Conservation (phyloP, 768 basidiomycete genomes). For the Hypholoma sublateritium region DNA sequence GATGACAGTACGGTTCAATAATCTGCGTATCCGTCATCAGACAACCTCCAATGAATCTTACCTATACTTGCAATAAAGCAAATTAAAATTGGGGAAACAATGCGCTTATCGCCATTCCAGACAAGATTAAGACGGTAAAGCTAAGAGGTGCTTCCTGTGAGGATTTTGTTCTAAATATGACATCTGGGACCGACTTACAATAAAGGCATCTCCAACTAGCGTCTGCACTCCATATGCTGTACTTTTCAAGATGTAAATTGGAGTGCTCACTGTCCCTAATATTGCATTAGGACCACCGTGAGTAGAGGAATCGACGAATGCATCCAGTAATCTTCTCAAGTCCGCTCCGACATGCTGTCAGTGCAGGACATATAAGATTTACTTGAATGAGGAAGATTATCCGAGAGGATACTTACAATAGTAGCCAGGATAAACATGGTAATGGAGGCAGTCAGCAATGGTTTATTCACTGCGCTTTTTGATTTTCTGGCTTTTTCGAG, state of each 20-base stretch:
- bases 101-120: background rate
- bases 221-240: background rate
- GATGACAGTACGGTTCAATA: background rate
- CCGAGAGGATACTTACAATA: background rate
- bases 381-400: background rate
- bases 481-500: too few species aligned
- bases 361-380: background rate
- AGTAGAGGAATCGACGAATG: slow-evolving; percentile 4
- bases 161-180: background rate
- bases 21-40: background rate
- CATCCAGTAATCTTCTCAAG: slow-evolving; percentile 5
- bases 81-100: background rate
- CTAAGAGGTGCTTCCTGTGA: background rate
- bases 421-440: background rate
- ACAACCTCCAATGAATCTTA: background rate
- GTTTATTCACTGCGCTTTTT: too few species aligned
- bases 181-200: background rate
- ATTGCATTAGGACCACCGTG: slow-evolving; percentile 1
- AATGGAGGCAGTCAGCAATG: too few species aligned
- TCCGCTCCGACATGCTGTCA: slow-evolving; percentile 9
- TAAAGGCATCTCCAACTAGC: slow-evolving; percentile 1
- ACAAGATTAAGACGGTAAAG: slow-evolving; percentile 1
- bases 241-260: background rate
- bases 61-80: slow-evolving; percentile 6
- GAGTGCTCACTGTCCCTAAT: background rate